Evolutionary conservation across 164 flowering plant species (phyloP).

Genomic region (Houttuynia cordata): DNA sequence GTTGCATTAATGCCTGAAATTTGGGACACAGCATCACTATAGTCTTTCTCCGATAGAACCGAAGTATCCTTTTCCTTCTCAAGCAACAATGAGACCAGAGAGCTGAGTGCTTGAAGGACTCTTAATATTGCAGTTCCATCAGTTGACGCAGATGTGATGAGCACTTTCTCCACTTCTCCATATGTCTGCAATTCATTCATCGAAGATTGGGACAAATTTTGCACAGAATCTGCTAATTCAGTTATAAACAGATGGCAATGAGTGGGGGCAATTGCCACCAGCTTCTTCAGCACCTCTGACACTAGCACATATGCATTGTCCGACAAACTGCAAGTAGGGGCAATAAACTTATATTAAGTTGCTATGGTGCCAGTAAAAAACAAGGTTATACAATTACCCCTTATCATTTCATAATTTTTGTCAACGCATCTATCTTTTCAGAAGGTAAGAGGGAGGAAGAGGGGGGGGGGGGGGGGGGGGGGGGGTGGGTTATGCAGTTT

Average conservation of each 20-base stretch:
- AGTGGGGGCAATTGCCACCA: slow-evolving; percentile 66
- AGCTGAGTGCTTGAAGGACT: slow-evolving; percentile 83
- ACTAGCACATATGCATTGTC: slow-evolving; percentile 77
- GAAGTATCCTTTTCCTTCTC: slow-evolving; percentile 48
- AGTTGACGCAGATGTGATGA: slow-evolving; percentile 54
- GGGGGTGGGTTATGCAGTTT: no score
- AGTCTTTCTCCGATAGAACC: slow-evolving; percentile 33
- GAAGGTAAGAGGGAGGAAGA: no score
- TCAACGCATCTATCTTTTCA: no score
- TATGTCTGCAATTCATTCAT: slow-evolving; percentile 61
- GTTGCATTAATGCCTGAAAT: slow-evolving; percentile 57
- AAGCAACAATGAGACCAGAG: slow-evolving; percentile 51
- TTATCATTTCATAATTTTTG: no score
- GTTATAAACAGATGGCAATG: slow-evolving; percentile 73
- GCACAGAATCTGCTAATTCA: slow-evolving; percentile 68
- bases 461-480: no score
- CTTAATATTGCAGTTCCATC: slow-evolving; percentile 89
- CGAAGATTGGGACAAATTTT: slow-evolving; percentile 56
- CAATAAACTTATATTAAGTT: neutral
- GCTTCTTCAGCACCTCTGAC: slow-evolving; percentile 78
- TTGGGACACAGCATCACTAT: slow-evolving; percentile 38
- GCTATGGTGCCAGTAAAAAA: neutral
- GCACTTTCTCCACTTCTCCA: slow-evolving; percentile 67
- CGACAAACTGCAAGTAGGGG: slow-evolving; percentile 50
- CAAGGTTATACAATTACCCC: no score